Evolutionary conservation across 768 basidiomycete genomes (phyloP).

Genomic region (Macrolepiota fuliginosa): DNA sequence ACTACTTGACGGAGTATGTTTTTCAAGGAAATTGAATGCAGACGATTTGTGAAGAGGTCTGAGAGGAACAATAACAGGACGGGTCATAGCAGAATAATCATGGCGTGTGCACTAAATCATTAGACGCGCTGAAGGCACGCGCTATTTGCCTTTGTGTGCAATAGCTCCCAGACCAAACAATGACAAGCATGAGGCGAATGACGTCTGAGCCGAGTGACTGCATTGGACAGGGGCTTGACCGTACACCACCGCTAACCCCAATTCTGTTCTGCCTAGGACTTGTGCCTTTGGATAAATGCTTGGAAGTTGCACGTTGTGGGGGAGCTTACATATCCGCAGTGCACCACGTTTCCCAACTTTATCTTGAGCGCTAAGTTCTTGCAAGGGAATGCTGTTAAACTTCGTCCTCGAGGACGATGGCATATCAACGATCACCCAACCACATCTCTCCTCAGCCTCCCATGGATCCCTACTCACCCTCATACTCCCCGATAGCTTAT

Average conservation of each 20-base stretch:
- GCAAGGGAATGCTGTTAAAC: conserved; percentile 5
- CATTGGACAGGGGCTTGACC: not conserved
- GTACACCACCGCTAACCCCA: not conserved
- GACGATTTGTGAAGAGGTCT: conserved; percentile 43
- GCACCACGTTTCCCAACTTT: conserved; percentile 2
- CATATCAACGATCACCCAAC: not conserved
- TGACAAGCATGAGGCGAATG: not conserved
- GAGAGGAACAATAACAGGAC: conserved; percentile 35
- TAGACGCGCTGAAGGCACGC: not conserved
- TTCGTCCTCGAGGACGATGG: conserved; percentile 1
- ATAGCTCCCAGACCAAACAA: not conserved
- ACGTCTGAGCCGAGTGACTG: not conserved
- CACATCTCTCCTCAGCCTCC: not conserved
- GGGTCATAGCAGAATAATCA: conserved; percentile 4
- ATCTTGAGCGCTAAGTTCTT: not conserved
- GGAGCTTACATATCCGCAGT: conserved; percentile 5
- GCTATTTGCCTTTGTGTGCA: not conserved
- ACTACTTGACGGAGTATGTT: conserved; percentile 20
- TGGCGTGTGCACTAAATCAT: not conserved
- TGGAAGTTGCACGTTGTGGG: not conserved
- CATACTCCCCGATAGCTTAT: not conserved
- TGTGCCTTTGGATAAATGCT: not conserved
- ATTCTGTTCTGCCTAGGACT: not conserved
- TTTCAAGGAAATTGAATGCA: conserved; percentile 39
- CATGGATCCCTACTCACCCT: conserved; percentile 6